Evolutionary conservation across 2,329 filamentous ascomycete genomes (phyloP), one percentile per base, ranked within the genome.

Genomic region (Penicillium glabrum): DNA sequence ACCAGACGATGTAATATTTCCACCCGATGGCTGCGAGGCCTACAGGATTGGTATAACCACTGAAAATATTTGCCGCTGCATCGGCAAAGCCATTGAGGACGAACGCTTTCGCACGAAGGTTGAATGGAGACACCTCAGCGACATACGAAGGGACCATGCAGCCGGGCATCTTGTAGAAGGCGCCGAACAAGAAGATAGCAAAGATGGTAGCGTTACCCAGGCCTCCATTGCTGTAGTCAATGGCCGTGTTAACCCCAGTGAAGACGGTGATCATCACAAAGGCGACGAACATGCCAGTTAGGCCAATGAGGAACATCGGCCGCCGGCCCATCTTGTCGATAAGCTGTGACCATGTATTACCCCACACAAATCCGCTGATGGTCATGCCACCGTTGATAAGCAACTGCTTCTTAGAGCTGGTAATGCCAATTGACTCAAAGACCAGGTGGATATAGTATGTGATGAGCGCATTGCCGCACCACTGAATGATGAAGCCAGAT

Each of bases 401-500:
- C n/a, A 41, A 11, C 24, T 51, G 37, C 4, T 37, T 44, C 14
- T 29, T 51, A 16, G 35, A 27, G 24, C 6, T 19, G 16, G 46
- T 59, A 26, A 61, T 57, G 10, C 53, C 56, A 33, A 62, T 62
- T 23, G 60, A 51, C 50, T 54, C 46, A 39, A 62, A 35, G 23
- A 62, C 54, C 53, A 58, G 31, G 24, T 62, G 62, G 33, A 76
- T 62, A 53, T 74, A 76, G 60, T 75, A 77, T 0, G 65, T 69
- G 7, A 77, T 64, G 1, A 77, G 64, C 9, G 70, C 69, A 53
- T 83, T 83, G 39, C 82, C 82, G 58, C 77, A 81, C 81, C 81
- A 84, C 62, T 85, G 83, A 6, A 78, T 79, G 73, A 85, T 84
- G 62, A 66, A 23, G 81, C 69, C 53, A 85, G 82, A 48, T 39